phyloP scores from a whole-genome alignment of 805 yeast genomes.

The Wickerhamomyces strasburgensis region DNA sequence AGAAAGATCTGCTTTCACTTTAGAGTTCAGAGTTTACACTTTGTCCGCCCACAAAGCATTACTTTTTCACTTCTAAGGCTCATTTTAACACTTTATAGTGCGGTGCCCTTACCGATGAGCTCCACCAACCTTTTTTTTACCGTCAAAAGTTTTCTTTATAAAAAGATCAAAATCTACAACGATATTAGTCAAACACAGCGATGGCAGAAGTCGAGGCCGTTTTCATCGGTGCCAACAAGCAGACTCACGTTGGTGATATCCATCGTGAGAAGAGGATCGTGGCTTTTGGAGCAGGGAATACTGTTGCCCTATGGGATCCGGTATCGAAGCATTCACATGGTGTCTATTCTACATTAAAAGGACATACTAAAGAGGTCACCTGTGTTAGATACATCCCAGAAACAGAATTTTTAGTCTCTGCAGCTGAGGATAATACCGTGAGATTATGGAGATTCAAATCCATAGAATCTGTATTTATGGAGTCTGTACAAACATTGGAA shows the following conservation, averaged over 20 bases:
- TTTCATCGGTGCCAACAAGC: constrained; percentile 70
- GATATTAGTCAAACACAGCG: not conserved
- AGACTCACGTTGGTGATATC: constrained; percentile 54
- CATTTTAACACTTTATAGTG: not conserved
- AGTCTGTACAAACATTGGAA: constrained; percentile 28
- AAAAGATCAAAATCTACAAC: not conserved
- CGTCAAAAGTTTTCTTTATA: not conserved
- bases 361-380: constrained; percentile 59
- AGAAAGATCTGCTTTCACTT: too few relatives aligned
- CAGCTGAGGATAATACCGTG: constrained; percentile 62
- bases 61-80: too few relatives aligned
- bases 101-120: constrained; percentile 7
- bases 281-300: constrained; percentile 69
- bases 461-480: constrained; percentile 9
- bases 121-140: not conserved
- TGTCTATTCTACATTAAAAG: constrained; percentile 50
- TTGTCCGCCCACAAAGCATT: too few relatives aligned
- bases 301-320: constrained; percentile 70
- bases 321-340: constrained; percentile 38
- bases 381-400: constrained; percentile 55
- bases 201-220: constrained; percentile 42
- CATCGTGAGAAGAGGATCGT: constrained; percentile 34
- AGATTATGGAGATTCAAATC: constrained; percentile 49
- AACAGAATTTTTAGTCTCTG: constrained; percentile 46
- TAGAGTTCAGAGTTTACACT: too few relatives aligned